Base-by-base conservation (phyloP, 805 yeast genomes). In the Candida vartiovaarae region DNA sequence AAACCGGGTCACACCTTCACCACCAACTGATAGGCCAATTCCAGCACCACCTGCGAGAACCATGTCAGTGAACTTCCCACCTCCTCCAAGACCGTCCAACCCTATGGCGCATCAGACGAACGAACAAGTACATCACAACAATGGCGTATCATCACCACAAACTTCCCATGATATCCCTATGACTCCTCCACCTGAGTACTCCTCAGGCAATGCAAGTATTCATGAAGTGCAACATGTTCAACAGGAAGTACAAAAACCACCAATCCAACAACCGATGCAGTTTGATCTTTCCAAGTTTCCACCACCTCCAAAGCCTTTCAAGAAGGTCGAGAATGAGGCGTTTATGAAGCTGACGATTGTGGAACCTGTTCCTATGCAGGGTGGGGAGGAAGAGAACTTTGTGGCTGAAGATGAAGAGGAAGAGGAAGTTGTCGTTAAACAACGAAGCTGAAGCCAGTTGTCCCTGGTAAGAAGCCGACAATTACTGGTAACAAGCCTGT, bases 61-160 rank as follows among this genome's bases (percentile, higher is more conserved):
- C 24, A 10, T 15, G 28, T 11, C 32, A 24, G 28, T 32, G 5
- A 38, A 43, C n/a, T 55, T 59, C 43, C 55, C 56, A 8, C 57
- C 62, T 20, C 64, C 64, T 15, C 61, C 63, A 29, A 51, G 38
- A 25, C 57, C 52, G 28, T 40, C 50, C 15, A 50, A 45, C 28
- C 48, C 50, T 7, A n/a, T 33, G 24, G 38, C 40, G 7, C 42
- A 40, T 9, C 51, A 36, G 9, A 15, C 37, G 32, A 42, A 37
- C 26, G 34, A 28, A 15, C 20, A 40, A 11, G 49, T 57, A 35
- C 53, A 56, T 10, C 57, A 35, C 8, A 11, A 24, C 10, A 15
- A 15, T 15, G 20, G 20, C 20, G 20, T 15, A 15, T 9, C 30
- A 28, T 28, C 30, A 7, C 30, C 30, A 9, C 30, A 28, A 7